These are phyloP conservation scores for Loxodes magnus DNA, from an alignment of 73 alveolate genomes.

Conservation along the genomic window DNA sequence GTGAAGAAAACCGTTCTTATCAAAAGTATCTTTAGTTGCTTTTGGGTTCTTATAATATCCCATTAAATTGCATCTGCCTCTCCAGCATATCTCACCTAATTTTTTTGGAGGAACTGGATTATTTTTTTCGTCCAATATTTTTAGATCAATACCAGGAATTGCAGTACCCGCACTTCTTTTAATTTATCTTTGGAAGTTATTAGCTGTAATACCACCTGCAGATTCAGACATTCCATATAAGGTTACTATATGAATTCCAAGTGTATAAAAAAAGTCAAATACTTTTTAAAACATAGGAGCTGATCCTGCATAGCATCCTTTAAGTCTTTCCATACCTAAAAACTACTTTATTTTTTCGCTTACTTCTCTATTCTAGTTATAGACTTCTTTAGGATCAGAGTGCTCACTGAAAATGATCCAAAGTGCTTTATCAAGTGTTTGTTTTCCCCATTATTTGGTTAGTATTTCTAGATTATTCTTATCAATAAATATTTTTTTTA, in stretches of 20 bases:
- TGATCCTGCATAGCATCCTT: conserved; percentile 22
- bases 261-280: conserved; percentile 29
- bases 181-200: neutral
- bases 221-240: conserved; percentile 52
- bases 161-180: conserved; percentile 28
- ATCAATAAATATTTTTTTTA: conserved; percentile 46
- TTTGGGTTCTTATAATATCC: conserved; percentile 84
- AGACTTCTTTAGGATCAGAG: no score
- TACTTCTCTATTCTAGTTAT: neutral
- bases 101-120: conserved; percentile 22
- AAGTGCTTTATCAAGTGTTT: no score
- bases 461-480: neutral
- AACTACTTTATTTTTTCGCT: conserved; percentile 15
- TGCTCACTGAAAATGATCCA: no score
- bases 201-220: conserved; percentile 12
- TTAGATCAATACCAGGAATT: conserved; percentile 39
- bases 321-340: conserved; percentile 29
- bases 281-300: conserved; percentile 39
- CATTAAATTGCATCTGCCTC: conserved; percentile 83
- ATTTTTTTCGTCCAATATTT: conserved; percentile 24
- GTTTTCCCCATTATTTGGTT: conserved; percentile 17
- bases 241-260: conserved; percentile 28
- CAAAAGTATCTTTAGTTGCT: conserved; percentile 74
- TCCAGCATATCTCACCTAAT: conserved; percentile 89
- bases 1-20: conserved; percentile 80